Base-by-base conservation (phyloP, 768 basidiomycete genomes). In the Leccinum imitatum region DNA sequence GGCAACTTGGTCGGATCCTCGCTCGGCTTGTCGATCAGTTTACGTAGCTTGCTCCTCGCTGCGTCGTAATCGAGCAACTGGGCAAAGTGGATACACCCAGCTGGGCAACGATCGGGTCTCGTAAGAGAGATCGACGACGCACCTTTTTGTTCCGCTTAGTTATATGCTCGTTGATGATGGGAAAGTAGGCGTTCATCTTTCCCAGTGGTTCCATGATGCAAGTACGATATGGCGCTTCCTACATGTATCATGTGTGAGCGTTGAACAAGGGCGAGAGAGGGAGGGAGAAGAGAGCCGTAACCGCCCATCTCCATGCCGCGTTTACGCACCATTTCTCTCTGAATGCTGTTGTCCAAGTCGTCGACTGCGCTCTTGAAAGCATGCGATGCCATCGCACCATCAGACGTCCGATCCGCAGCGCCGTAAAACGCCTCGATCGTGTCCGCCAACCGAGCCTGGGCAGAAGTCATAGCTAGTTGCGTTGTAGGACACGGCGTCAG, bases 101-200 rank as follows among this genome's bases (percentile, higher is more conserved):
- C 10, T 59, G 3, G 19, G 53, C 35, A 35, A 61, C 14, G 35
- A 13, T 19, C 25, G 6, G 13, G 30, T 27, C 30, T 25, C 30
- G 23, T 13, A 25, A 14, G 9, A 21, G 39, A 21, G 17, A n/a
- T 6, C 2, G 10, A 62, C 46, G 25, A 61, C 69, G 6, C 46
- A 93, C 95, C 85, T 98, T 99, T 81, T 99, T 96, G 77, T 96
- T 91, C 56, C 97, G 85, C 76, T 99, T 99, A 55, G 84, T 61
- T 63, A 99, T 93, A 58, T 95, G 92, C 59, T 95, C 93, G 71
- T 97, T 97, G 73, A 98, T 87, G 33, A 92, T 77, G 3, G 94
- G 93, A 76, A 93, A 96, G 74, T 97, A 97, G 0, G 91, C 89
- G 71, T 92, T 93, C 87, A 99, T 93, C 79, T 95, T 97, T 3